Base-by-base conservation (phyloP, 2,329 filamentous ascomycete genomes). In the Aaosphaeria arxii region DNA sequence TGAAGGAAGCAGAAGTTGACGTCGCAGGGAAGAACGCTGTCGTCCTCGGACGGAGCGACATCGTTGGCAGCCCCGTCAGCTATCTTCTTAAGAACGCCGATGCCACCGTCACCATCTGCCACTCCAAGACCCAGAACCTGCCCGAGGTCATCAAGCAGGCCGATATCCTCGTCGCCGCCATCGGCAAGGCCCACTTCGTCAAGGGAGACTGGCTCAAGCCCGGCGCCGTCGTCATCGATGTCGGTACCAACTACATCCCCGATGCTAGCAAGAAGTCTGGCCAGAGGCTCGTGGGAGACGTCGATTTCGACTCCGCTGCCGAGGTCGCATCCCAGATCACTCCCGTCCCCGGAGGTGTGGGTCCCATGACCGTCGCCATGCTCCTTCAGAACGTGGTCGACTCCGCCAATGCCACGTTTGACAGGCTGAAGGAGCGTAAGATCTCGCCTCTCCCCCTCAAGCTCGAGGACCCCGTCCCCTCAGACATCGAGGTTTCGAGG, bases 291-390 rank as follows among this genome's bases (percentile, higher is more conserved):
- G 92, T 97, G 5, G 94, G 94, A 51, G 94, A 99, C 69, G 94
- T 99, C 39, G 91, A 99, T 63, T 97, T 85, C 61, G 90, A 91
- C 44, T 84, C 88, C 40, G 92, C 92, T 11, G 81, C 80, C 11
- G 79, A 95, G 67, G 88, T 96, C 39, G 94, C 91, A 17, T 96
- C 91, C 2, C 83, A 88, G 63, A 96, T 99, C 64, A 99, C 94
- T 2, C 94, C 94, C 1, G 94, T 99, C 2, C 94, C 94, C 1
- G 94, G 94, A 48, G 94, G 94, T 71, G 94, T 99, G 50, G 94
- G 94, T 0, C 94, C 94, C 44, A 99, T 99, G 94, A 99, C 94
- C 3, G 91, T 99, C 54, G 94, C 94, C 51, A 99, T 99, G 94
- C 79, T 99, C 42, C 77, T 99, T 61, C 89, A 95, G 72, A 99